These are phyloP conservation scores for Exserohilum rostratum DNA, from an alignment of 2,329 filamentous ascomycete species.

Conservation along the genomic window DNA sequence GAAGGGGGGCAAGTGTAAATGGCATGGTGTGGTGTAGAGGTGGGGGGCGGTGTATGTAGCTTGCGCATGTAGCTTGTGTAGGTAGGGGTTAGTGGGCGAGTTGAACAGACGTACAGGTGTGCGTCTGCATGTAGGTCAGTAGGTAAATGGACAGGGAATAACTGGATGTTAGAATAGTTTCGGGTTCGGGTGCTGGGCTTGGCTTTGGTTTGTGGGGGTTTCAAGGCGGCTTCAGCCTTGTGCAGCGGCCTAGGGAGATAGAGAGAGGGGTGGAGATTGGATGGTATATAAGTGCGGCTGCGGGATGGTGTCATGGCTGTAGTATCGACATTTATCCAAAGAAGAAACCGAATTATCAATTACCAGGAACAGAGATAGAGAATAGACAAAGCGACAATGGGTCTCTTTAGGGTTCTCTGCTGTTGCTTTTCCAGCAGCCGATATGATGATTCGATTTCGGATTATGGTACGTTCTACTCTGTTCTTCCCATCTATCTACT, in stretches of 20 bases:
- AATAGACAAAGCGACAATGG: neutral
- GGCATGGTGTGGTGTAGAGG: no score
- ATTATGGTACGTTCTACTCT: neutral
- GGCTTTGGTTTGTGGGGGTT: neutral
- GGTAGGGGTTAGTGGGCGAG: no score
- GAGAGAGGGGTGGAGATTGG: neutral
- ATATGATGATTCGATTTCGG: neutral
- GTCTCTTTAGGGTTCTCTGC: neutral
- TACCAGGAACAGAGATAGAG: neutral
- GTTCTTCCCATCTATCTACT: neutral
- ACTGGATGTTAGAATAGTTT: no score
- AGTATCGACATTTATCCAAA: neutral
- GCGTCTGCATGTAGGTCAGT: no score
- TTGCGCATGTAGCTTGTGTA: no score
- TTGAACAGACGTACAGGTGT: no score
- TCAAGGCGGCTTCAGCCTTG: neutral
- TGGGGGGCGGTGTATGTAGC: no score
- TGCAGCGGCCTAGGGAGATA: no score
- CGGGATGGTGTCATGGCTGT: neutral
- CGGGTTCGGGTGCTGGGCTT: no score
- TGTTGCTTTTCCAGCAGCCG: conserved; percentile 1
- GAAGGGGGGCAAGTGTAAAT: no score
- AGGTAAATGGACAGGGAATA: no score
- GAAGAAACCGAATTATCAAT: neutral
- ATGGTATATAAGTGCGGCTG: neutral